Evolutionary conservation across 768 basidiomycete species (phyloP), one percentile per base, ranked within the genome.

Genomic region (Rhizopogon roseolus): DNA sequence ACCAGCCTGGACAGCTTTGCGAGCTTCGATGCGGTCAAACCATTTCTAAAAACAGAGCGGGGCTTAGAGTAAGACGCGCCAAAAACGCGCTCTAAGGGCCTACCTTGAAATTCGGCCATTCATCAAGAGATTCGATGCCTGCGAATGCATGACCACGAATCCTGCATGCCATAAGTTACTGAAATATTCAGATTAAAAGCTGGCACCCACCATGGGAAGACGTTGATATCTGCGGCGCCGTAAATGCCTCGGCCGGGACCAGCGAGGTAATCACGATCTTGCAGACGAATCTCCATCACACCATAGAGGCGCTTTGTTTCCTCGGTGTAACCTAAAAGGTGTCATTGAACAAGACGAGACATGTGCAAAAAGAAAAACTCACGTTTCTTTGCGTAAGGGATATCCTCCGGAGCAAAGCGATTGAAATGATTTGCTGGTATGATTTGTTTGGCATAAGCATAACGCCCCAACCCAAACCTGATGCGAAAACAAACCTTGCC

Each of bases 291-390:
- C 60, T 81, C 78, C 40, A 82, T 61, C 9, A 82, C 80, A 7
- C 68, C 63, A 59, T 78, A 75, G 11, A 83, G 64, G 2, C 80
- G 71, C 50, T 69, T 70, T 14, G 78, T 74, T 68, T 81, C 81
- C 16, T 77, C 69, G 16, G 68, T 61, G 64, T 80, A 81, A 14
- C 79, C 62, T 50, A 41, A 3, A 19, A 16, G 1, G 34, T 3
- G 7, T 16, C 37, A 27, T 32, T n/a, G 4, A 16, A 28, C 22
- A 22, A 1, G 22, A 22, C 22, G 22, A 19, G 13, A 13, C 14
- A 16, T 5, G 34, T 0, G 7, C 45, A 34, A n/a, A 29, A 17
- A 7, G 6, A 10, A 25, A 10, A 13, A 29, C 50, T 28, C 37
- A 55, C 54, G 64, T 46, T 73, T 71, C 57, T 73, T 72, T 13